Percentiles rank a stretch among this genome's conserved stretches.
These are phyloP conservation scores for Clonostachys solani DNA, from an alignment of 2,329 filamentous ascomycete genomes.

Conservation along the genomic window DNA sequence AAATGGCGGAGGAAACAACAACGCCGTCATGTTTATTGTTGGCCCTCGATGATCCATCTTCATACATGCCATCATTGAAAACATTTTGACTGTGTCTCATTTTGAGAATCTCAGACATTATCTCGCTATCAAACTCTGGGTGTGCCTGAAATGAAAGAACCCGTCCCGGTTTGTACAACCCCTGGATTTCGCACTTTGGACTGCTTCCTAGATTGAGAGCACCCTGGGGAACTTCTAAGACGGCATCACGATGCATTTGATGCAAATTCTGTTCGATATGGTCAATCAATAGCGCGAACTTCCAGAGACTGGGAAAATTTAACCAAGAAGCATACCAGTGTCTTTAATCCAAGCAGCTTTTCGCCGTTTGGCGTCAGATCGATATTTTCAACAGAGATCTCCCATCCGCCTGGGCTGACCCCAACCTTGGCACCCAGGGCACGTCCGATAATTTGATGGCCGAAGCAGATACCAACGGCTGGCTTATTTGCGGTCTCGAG, in stretches of 20 bases:
- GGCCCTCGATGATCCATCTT: slow-evolving; percentile 12
- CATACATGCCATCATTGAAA: slow-evolving; percentile 1
- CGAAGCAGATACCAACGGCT: slow-evolving; percentile 41
- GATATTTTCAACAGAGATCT: slow-evolving; percentile 11
- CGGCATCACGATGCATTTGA: slow-evolving; percentile 44
- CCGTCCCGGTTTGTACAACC: slow-evolving; percentile 29
- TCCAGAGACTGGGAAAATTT: no score
- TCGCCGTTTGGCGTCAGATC: slow-evolving; percentile 1
- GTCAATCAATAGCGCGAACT: no score
- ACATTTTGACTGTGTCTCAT: slow-evolving; percentile 15
- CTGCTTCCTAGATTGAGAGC: slow-evolving; percentile 35
- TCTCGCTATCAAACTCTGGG: slow-evolving; percentile 35
- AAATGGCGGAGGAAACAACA: slow-evolving; percentile 16
- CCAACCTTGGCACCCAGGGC: slow-evolving; percentile 31
- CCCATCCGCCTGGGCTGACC: slow-evolving; percentile 35
- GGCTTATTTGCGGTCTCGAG: slow-evolving; percentile 28
- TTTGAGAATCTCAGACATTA: slow-evolving; percentile 29
- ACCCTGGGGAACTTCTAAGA: slow-evolving; percentile 29
- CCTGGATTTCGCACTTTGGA: slow-evolving; percentile 33
- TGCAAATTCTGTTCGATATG: slow-evolving; percentile 26
- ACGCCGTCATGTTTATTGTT: slow-evolving; percentile 17
- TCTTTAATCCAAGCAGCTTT: slow-evolving; percentile 1
- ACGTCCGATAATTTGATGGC: slow-evolving; percentile 41
- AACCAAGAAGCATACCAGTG: neutral
- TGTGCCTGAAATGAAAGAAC: slow-evolving; percentile 42